A percentile compares a stretch with the other conserved stretches of the same genome.
Conservation (phyloP, 164 flowering plant species). For the Kalanchoe fedtschenkoi region DNA sequence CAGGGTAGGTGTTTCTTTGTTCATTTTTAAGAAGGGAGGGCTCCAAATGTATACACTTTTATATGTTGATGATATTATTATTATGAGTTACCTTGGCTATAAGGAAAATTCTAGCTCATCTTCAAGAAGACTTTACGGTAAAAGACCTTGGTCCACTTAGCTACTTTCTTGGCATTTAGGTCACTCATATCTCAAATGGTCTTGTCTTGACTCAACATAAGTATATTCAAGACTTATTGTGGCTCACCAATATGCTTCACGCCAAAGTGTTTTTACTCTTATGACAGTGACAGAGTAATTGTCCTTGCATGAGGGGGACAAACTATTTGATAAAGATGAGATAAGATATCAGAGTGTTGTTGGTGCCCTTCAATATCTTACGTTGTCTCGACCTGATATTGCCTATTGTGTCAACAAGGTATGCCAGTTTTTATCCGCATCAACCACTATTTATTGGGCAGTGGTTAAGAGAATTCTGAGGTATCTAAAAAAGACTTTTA, state of each 20-base stretch:
- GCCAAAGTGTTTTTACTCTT: not conserved
- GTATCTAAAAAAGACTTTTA: not conserved
- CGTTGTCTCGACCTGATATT: not conserved
- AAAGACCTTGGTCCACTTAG: constrained; percentile 6
- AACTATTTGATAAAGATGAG: not conserved
- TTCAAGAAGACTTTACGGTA: not conserved
- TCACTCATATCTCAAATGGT: not conserved
- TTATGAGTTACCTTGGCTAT: not conserved
- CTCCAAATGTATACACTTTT: not conserved
- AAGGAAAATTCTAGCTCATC: no score
- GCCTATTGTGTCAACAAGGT: not conserved
- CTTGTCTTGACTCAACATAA: constrained; percentile 1
- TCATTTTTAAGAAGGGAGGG: not conserved
- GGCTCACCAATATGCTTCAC: not conserved
- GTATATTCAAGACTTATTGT: not conserved
- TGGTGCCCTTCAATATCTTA: not conserved
- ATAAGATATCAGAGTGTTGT: not conserved
- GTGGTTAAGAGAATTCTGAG: not conserved
- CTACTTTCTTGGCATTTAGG: constrained; percentile 10
- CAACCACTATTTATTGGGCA: not conserved
- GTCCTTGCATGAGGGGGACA: not conserved
- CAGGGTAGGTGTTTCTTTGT: not conserved
- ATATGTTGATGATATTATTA: not conserved
- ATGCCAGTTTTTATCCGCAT: not conserved
- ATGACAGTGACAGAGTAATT: not conserved